Conservation (phyloP, 2,329 filamentous ascomycete species). For the Talaromyces sp. region DNA sequence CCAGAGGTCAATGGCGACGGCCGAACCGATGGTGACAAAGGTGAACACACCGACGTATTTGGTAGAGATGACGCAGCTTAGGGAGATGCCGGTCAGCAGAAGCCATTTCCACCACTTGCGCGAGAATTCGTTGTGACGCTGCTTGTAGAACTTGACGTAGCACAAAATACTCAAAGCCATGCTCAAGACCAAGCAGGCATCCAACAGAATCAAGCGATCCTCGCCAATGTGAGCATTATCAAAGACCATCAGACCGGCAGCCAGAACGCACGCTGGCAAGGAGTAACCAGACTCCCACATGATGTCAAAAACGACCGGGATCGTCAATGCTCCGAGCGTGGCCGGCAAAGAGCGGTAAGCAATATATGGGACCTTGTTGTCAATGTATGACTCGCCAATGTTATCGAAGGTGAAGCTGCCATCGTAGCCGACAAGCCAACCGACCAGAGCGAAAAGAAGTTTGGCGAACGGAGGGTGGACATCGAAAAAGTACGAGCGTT, state of each 20-base stretch:
- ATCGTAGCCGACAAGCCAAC: slow-evolving; percentile 96
- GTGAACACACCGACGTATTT: slow-evolving; percentile 97
- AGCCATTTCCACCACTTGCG: slow-evolving; percentile 99
- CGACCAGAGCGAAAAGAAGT: slow-evolving; percentile 92
- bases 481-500: slow-evolving; percentile 99
- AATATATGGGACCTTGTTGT: slow-evolving; percentile 95
- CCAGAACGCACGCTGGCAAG: slow-evolving; percentile 81
- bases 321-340: slow-evolving; percentile 82
- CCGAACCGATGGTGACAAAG: slow-evolving; percentile 93
- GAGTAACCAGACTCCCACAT: slow-evolving; percentile 99
- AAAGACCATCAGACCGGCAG: slow-evolving; percentile 79
- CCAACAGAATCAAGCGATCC: slow-evolving; percentile 88
- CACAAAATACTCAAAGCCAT: slow-evolving; percentile 92
- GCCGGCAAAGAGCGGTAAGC: slow-evolving; percentile 92
- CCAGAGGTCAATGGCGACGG: slow-evolving; percentile 92
- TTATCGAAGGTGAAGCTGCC: slow-evolving; percentile 98
- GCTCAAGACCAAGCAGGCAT: slow-evolving; percentile 87
- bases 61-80: slow-evolving; percentile 96
- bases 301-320: slow-evolving; percentile 89
- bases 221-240: slow-evolving; percentile 98
- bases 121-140: slow-evolving; percentile 79
- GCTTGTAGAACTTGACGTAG: slow-evolving; percentile 98
- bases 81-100: slow-evolving; percentile 82
- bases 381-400: slow-evolving; percentile 96
- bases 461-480: slow-evolving; percentile 98